phyloP scores from a whole-genome alignment of 2,329 filamentous ascomycete genomes.

The Aspergillus persii region DNA sequence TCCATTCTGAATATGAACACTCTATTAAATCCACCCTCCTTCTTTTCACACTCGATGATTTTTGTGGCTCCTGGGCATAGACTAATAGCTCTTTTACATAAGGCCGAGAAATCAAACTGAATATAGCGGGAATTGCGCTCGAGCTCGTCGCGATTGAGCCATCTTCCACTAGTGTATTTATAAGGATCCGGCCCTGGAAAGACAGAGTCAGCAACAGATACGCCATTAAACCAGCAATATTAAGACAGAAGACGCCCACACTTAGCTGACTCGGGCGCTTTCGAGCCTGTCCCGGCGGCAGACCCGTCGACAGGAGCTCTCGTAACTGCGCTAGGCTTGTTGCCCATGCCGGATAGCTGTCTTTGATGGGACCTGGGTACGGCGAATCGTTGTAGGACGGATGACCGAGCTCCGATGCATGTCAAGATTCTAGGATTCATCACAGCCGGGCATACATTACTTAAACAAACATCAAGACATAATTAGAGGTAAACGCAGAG shows the following conservation, averaged over 20 bases:
- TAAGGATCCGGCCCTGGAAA: constrained; percentile 21
- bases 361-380: neutral
- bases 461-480: neutral
- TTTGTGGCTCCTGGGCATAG: constrained; percentile 37
- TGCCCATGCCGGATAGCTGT: neutral
- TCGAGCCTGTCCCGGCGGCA: neutral
- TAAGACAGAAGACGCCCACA: neutral
- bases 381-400: neutral
- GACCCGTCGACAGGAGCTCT: neutral
- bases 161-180: constrained; percentile 36
- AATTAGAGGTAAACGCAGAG: neutral
- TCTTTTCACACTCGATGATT: constrained; percentile 41
- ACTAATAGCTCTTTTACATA: constrained; percentile 33
- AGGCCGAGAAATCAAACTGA: constrained; percentile 43
- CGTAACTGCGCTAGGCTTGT: neutral
- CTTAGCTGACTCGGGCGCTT: neutral
- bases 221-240: neutral
- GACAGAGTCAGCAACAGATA: neutral
- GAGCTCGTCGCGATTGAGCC: constrained; percentile 41
- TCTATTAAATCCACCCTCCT: constrained; percentile 47
- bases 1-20: constrained; percentile 46
- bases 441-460: neutral
- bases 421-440: neutral
- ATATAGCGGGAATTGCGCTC: constrained; percentile 40
- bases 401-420: neutral